Percentiles rank a stretch among this genome's conserved stretches.
Evolutionary conservation across 2,329 filamentous ascomycete species (phyloP).

Genomic region (Emericellopsis cladophorae): DNA sequence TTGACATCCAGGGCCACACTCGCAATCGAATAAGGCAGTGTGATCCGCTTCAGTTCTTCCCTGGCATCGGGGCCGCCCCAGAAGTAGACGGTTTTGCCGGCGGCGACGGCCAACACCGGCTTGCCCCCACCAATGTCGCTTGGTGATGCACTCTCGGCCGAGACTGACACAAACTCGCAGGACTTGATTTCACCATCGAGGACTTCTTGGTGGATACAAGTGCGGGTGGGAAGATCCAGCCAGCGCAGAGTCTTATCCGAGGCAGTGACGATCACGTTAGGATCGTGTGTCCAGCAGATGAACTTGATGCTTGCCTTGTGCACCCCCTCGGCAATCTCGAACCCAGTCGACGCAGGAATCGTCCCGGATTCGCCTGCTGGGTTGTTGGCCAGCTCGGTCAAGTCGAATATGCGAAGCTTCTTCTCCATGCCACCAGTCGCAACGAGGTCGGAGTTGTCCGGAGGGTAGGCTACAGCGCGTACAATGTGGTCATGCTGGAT

Average conservation of each 20-base stretch:
- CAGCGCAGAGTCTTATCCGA: slow-evolving; percentile 87
- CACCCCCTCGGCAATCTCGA: slow-evolving; percentile 76
- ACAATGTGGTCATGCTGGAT: slow-evolving; percentile 93
- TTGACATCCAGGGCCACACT: slow-evolving; percentile 80
- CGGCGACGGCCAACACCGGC: slow-evolving; percentile 74
- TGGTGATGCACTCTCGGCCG: slow-evolving; percentile 42
- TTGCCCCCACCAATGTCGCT: slow-evolving; percentile 54
- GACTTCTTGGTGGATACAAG: slow-evolving; percentile 61
- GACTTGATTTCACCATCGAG: slow-evolving; percentile 82
- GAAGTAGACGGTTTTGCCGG: slow-evolving; percentile 90
- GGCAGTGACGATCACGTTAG: slow-evolving; percentile 81
- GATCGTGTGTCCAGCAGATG: slow-evolving; percentile 85
- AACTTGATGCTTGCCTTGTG: slow-evolving; percentile 89
- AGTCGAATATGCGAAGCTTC: slow-evolving; percentile 87
- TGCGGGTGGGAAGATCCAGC: slow-evolving; percentile 76
- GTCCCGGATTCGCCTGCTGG: slow-evolving; percentile 26
- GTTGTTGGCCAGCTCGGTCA: slow-evolving; percentile 45
- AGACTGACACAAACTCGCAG: slow-evolving; percentile 72
- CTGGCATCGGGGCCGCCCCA: slow-evolving; percentile 67
- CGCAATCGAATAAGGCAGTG: slow-evolving; percentile 73
- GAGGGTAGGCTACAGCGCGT: slow-evolving; percentile 79
- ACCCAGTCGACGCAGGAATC: slow-evolving; percentile 50
- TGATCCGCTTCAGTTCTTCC: slow-evolving; percentile 63
- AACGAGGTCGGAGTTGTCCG: slow-evolving; percentile 68
- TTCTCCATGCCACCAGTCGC: slow-evolving; percentile 95